Evolutionary conservation across 257 asterid species (phyloP), one percentile per base, ranked within the genome.

Genomic region (Lithospermum erythrorhizon): DNA sequence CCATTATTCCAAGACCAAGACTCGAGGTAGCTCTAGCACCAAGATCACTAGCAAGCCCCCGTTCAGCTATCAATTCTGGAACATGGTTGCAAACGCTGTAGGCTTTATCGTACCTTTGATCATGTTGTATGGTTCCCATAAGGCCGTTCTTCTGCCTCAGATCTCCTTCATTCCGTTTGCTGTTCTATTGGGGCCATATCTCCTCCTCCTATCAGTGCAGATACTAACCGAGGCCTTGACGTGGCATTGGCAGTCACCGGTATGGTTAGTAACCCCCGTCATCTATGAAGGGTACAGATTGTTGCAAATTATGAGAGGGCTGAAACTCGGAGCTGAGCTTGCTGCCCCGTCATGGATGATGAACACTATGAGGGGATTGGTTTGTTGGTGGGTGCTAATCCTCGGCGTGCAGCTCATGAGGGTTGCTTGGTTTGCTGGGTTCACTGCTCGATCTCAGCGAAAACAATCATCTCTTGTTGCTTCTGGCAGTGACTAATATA

Each of bases 221-320:
- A 70, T 75, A 64, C 70, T 88, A n/a, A 86, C 96, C 0, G 98
- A 91, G 81, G 63, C 82, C 84, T 84, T 91, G 63, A 91, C 91
- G 0, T 91, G 98, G 98, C 96, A 88, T 73, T 90, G 96, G 98
- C 75, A 73, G 79, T 90, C 98, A 2, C 95, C 98, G 0, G 96
- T 88, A 25, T 91, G 98, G 98, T 67, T 86, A 66, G 90, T 91
- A 74, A 81, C 95, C 9, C 96, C 98, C 0, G 87, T 88, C 2
- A 87, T 88, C 0, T 91, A 91, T 58, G 98, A 91, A 84, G 73
- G 79, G 7, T 91, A 86, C 57, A 81, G 98, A 3, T 61, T 91
- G 81, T 61, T 91, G 81, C 98, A 91, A 59, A 71, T 91, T 68
- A 91, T 91, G 96, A 81, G 98, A 47, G 96, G 95, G 57, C 78